Evolutionary conservation across 495 filamentous ascomycete genomes (phyloP), one percentile per base, ranked within the genome.

Genomic region (Diplogelasinospora grovesii): DNA sequence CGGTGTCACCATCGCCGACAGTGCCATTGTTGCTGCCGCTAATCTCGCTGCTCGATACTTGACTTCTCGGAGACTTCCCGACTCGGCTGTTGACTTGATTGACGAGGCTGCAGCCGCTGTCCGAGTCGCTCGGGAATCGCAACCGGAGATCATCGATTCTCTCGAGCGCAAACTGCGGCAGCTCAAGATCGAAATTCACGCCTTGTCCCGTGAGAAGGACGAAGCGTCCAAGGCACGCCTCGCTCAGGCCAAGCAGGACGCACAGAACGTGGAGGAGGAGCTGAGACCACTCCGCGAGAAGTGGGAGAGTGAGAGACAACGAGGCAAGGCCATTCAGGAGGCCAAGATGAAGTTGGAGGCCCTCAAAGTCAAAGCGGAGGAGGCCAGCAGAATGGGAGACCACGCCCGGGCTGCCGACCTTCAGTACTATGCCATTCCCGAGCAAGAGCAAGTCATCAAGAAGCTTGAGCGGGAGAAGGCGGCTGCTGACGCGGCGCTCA

Each of bases 101-200:
- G 92, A 98, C 53, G 92, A 98, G 61, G 92, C 92, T 19, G 92
- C 92, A 0, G 88, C 92, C 8, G 90, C 92, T 10, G 92, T 97
- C 40, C 73, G 89, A 36, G 93, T 97, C 7, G 86, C 88, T 2
- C 82, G 92, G 21, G 92, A 98, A 63, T 96, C 92, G 0, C 89
- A 95, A 48, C 92, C 92, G 3, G 92, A 98, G 62, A 80, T 85
- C 21, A 77, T 98, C 27, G 92, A 98, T 61, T 95, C 83, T 13
- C 73, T 98, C 21, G 89, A 96, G 55, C 81, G 92, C 32, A 85
- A 79, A 50, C 69, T 84, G 19, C 83, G 90, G 20, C 92, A 96
- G 56, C 75, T 98, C 15, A 77, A 90, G 58, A 97, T 98, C 42
- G 92, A 98, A 61, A 97, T 98, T 29, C 87, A 96, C 56, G 92